These are phyloP conservation scores for Fusarium falciforme DNA, from an alignment of 2,329 filamentous ascomycete genomes.

Conservation along the genomic window DNA sequence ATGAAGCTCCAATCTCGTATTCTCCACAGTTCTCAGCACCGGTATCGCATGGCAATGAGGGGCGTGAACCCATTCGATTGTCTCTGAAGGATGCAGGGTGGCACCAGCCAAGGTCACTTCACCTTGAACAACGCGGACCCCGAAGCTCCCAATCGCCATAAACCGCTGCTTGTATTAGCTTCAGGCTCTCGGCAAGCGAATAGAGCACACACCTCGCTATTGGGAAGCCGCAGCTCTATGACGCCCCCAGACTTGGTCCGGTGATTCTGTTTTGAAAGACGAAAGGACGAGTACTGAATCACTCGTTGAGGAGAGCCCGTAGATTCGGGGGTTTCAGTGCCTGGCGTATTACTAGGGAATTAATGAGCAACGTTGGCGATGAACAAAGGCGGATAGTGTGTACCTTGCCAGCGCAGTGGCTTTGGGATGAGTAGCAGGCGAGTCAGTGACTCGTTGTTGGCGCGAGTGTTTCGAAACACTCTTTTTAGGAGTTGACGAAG, in stretches of 20 bases:
- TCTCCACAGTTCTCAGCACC: constrained; percentile 67
- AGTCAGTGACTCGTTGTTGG: constrained; percentile 20
- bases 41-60: constrained; percentile 77
- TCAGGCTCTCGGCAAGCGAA: not conserved
- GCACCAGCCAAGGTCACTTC: constrained; percentile 75
- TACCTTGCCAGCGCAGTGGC: constrained; percentile 27
- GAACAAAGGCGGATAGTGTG: not conserved
- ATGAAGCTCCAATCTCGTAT: constrained; percentile 65
- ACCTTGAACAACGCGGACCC: constrained; percentile 70
- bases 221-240: constrained; percentile 56
- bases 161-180: constrained; percentile 61
- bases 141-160: constrained; percentile 75
- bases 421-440: constrained; percentile 18
- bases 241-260: constrained; percentile 53
- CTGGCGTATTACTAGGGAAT: constrained; percentile 6
- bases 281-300: constrained; percentile 60
- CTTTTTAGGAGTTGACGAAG: constrained; percentile 35
- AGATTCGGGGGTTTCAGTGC: constrained; percentile 5
- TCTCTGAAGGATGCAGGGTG: constrained; percentile 62
- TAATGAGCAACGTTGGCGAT: constrained; percentile 3
- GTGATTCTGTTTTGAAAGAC: constrained; percentile 57
- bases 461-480: constrained; percentile 18
- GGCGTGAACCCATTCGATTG: constrained; percentile 69
- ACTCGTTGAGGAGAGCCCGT: constrained; percentile 4
- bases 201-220: constrained; percentile 60